phyloP scores from a whole-genome alignment of 306 rosid species.

The Echinosophora koreensis region DNA sequence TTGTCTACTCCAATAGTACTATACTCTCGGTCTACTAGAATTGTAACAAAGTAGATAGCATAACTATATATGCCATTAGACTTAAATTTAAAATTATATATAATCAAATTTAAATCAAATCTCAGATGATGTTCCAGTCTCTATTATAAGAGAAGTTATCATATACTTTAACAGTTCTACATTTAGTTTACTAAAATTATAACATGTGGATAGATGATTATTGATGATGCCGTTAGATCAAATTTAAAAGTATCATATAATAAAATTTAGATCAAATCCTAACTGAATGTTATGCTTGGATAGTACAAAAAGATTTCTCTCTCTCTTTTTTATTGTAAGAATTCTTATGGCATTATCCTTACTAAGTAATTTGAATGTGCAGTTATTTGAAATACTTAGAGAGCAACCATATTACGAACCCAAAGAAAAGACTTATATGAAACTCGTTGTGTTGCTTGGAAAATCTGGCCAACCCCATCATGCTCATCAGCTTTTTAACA shows the following conservation, averaged over 20 bases:
- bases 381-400: conserved; percentile 89
- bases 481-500: conserved; percentile 66
- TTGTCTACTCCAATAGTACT: no score
- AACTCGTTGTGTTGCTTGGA: conserved; percentile 79
- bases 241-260: conserved; percentile 1
- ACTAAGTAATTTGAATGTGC: conserved; percentile 39
- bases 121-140: neutral
- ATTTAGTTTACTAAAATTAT: neutral
- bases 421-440: conserved; percentile 85
- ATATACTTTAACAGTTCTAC: neutral
- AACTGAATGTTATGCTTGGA: neutral
- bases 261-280: conserved; percentile 1
- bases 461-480: conserved; percentile 70
- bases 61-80: no score
- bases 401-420: conserved; percentile 81
- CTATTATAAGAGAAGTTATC: neutral
- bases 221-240: neutral
- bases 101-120: no score
- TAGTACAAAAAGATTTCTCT: neutral
- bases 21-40: no score
- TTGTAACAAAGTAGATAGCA: no score
- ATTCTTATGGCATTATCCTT: conserved; percentile 24
- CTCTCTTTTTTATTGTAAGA: neutral
- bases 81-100: no score
- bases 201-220: neutral